Evolutionary conservation across 2,329 filamentous ascomycete genomes (phyloP), one percentile per base, ranked within the genome.

Genomic region (Pseudogymnoascus sp.): DNA sequence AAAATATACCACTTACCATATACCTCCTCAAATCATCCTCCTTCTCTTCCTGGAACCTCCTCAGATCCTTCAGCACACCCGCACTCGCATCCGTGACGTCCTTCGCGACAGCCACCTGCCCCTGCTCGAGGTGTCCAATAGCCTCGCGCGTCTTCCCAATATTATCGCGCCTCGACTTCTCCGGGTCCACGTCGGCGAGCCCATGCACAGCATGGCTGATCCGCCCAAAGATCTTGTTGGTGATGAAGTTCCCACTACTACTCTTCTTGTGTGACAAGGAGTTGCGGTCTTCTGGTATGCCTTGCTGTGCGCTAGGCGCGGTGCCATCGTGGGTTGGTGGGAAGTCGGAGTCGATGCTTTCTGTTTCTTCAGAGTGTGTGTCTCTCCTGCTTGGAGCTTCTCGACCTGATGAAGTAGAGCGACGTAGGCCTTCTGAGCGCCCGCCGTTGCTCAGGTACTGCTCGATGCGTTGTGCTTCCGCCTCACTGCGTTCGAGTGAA

Each of bases 141-240:
- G 87, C 90, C 76, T 99, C 95, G 67, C 88, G 87, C 0, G 95
- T 99, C 81, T 97, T 97, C 40, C 93, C 93, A 69, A 99, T 97
- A 67, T 91, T 89, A 74, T 99, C 95, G 62, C 95, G 84, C 62
- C 95, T 83, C 47, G 93, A 96, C 67, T 93, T 83, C 77, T 99
- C 95, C 0, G 95, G 95, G 72, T 99, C 95, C 44, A 96, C 91
- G 73, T 99, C 95, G 1, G 95, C 93, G 70, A 97, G 93, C 3
- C 95, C 95, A 72, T 97, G 91, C 35, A 97, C 91, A 0, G 95
- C 95, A 76, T 99, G 93, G 63, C 91, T 96, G 66, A 99, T 88
- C 10, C 93, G 90, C 0, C 93, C 95, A 74, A 99, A 97, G 61
- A 99, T 91, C 77, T 93, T 96, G 72, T 86, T 87, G 1, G 93